Conservation (phyloP, 1,284 basidiomycete species). For the Sanghuangporus baumii region DNA sequence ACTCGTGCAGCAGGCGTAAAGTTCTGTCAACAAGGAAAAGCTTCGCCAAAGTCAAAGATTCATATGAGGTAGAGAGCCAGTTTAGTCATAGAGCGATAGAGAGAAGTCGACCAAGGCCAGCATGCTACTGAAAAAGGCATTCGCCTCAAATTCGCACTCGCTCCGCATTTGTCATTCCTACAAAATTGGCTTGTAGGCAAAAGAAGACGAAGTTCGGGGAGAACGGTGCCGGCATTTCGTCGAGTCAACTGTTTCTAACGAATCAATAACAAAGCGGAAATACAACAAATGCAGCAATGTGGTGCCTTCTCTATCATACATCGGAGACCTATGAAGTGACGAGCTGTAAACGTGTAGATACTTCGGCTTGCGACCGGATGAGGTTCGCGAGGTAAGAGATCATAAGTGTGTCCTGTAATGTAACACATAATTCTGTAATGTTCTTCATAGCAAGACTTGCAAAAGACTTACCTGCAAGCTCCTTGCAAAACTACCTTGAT, state of each 20-base stretch:
- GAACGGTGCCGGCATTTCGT: neutral
- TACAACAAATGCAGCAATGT: neutral
- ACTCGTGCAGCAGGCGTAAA: too few relatives aligned
- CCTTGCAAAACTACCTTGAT: slow-evolving; percentile 71
- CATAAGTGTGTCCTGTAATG: slow-evolving; percentile 81
- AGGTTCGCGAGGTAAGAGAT: slow-evolving; percentile 94
- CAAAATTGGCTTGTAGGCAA: neutral
- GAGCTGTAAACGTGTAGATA: slow-evolving; percentile 85
- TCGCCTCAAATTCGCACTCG: neutral
- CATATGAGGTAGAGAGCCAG: too few relatives aligned
- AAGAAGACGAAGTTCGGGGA: neutral
- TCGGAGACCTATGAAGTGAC: slow-evolving; percentile 31
- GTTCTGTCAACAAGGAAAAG: too few relatives aligned
- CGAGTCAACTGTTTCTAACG: neutral
- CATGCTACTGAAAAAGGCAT: neutral
- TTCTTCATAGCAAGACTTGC: neutral
- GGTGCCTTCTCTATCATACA: neutral
- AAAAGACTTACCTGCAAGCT: slow-evolving; percentile 57
- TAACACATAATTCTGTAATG: neutral
- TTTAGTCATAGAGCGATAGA: neutral
- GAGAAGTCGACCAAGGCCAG: neutral
- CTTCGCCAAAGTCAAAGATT: too few relatives aligned
- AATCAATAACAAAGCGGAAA: neutral
- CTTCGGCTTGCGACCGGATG: slow-evolving; percentile 90
- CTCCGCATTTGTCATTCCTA: neutral